A percentile compares a stretch with the other conserved stretches of the same genome.
Evolutionary conservation across 495 filamentous ascomycete genomes (phyloP).

Genomic region (Neurospora sp.): DNA sequence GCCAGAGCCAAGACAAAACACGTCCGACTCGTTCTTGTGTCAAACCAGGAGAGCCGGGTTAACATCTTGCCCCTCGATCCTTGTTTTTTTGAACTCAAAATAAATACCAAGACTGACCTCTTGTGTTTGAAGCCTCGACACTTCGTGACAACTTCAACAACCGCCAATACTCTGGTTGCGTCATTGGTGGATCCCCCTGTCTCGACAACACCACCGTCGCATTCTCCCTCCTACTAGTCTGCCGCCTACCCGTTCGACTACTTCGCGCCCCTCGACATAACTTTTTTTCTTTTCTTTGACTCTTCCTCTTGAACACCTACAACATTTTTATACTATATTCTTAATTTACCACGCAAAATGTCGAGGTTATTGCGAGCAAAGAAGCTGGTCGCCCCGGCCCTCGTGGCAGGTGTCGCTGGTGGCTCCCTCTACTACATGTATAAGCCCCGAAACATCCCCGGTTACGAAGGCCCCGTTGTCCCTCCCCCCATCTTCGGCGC

Average conservation of each 20-base stretch:
- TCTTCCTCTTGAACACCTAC: not conserved
- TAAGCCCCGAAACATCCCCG: conserved; percentile 78
- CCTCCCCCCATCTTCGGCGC: conserved; percentile 71
- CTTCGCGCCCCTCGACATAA: not conserved
- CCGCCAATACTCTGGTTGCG: conserved; percentile 9
- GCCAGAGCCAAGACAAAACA: not conserved
- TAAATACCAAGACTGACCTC: not conserved
- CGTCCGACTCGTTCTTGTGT: not conserved
- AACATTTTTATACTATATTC: not conserved
- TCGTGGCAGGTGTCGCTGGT: conserved; percentile 27
- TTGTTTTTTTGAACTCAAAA: not conserved
- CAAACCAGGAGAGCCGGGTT: not conserved
- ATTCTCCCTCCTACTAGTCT: not conserved
- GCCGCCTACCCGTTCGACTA: not conserved
- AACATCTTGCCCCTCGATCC: not conserved
- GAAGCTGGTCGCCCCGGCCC: conserved; percentile 29
- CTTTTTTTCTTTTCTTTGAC: not conserved
- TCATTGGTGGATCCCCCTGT: conserved; percentile 17
- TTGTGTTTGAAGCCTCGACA: not conserved
- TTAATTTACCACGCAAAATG: conserved; percentile 9
- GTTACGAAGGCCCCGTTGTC: conserved; percentile 66
- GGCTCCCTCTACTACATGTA: conserved; percentile 67
- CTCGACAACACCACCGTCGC: not conserved
- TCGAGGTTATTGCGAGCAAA: conserved; percentile 18
- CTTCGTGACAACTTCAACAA: not conserved